Evolutionary conservation across 345 rosid species (phyloP).

Genomic region (Brassica cretica): DNA sequence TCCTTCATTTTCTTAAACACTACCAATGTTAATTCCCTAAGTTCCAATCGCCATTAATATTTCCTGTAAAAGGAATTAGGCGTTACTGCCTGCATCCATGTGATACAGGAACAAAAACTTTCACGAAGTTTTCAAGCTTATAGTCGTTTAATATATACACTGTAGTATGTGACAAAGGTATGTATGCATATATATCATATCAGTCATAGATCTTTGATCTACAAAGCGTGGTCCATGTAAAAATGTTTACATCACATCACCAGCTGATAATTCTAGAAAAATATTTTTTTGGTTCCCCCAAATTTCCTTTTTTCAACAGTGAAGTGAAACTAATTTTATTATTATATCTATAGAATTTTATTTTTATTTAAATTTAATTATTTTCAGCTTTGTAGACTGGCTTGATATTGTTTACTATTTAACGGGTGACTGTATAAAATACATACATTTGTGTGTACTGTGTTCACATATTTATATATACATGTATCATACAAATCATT

Average conservation of each 20-base stretch:
- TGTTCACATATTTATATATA: background rate
- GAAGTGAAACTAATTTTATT: background rate
- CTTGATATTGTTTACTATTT: constrained; percentile 1
- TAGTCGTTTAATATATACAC: constrained; percentile 22
- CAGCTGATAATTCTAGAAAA: background rate
- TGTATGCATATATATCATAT: constrained; percentile 26
- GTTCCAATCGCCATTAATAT: constrained; percentile 15
- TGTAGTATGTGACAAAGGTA: constrained; percentile 32
- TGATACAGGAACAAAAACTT: constrained; percentile 27
- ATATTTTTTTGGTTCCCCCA: background rate
- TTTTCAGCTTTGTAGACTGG: background rate
- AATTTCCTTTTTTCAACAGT: background rate
- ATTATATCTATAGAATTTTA: background rate
- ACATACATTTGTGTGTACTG: background rate
- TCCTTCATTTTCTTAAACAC: background rate
- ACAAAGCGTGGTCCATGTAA: constrained; percentile 40
- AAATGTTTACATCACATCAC: constrained; percentile 39
- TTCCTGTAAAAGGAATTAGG: constrained; percentile 28
- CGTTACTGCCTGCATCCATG: constrained; percentile 14
- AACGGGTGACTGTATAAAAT: background rate
- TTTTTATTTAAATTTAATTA: background rate
- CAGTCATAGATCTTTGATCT: constrained; percentile 41
- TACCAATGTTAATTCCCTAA: constrained; percentile 6
- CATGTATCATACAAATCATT: background rate
- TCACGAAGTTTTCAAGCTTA: constrained; percentile 27